phyloP scores from a whole-genome alignment of 192 early-diverging fungal species.

The Spizellomyces punctatus region DNA sequence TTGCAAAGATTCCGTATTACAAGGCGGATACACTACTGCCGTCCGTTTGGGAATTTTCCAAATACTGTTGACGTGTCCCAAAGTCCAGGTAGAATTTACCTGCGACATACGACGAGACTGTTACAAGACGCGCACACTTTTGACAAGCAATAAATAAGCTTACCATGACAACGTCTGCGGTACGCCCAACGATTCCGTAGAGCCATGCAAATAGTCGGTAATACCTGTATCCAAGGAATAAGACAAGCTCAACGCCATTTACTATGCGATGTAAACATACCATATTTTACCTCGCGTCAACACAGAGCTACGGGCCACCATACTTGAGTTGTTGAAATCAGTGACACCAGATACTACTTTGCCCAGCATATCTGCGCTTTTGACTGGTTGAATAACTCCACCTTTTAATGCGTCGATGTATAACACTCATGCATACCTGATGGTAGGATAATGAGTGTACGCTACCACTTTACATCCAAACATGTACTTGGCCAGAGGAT shows the following conservation, averaged over 20 bases:
- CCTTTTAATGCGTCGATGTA: not conserved
- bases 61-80: constrained; percentile 82
- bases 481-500: constrained; percentile 72
- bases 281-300: constrained; percentile 64
- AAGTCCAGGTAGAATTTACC: constrained; percentile 92
- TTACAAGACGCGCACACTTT: no score
- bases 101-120: no score
- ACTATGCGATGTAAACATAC: constrained; percentile 33
- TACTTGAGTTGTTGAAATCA: constrained; percentile 66
- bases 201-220: constrained; percentile 76
- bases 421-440: constrained; percentile 59
- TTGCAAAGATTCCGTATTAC: constrained; percentile 73
- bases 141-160: no score
- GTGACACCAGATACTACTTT: constrained; percentile 65
- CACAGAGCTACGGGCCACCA: constrained; percentile 58
- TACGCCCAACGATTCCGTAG: constrained; percentile 80
- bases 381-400: not conserved
- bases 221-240: constrained; percentile 55
- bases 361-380: constrained; percentile 84
- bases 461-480: constrained; percentile 65
- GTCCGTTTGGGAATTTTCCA: constrained; percentile 68
- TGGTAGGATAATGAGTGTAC: constrained; percentile 96
- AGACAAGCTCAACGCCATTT: not conserved
- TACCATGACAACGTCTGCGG: constrained; percentile 82
- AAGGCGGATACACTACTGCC: constrained; percentile 88